phyloP scores from a whole-genome alignment of 305 asterid species.

The Fraxinus xanthoxyloides region DNA sequence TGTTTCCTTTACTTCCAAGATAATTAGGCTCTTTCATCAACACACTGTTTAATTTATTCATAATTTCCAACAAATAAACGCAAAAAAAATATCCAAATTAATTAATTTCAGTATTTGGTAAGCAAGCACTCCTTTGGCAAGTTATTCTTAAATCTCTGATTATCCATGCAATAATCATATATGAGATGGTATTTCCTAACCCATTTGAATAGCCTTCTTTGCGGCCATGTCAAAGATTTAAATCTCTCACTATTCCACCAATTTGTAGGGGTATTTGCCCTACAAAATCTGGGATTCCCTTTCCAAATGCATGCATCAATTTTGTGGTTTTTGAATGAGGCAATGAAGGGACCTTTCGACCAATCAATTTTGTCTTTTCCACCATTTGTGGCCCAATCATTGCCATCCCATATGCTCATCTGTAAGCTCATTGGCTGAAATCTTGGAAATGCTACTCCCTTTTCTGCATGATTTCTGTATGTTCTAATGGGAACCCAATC shows the following conservation, averaged over 20 bases:
- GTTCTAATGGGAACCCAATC: conserved; percentile 88
- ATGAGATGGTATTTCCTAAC: conserved; percentile 51
- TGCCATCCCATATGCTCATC: conserved; percentile 66
- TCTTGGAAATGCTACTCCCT: conserved; percentile 64
- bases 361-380: conserved; percentile 62
- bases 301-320: conserved; percentile 78
- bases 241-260: conserved; percentile 66
- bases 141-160: conserved; percentile 49
- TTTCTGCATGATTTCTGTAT: conserved; percentile 67
- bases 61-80: background rate
- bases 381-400: conserved; percentile 73
- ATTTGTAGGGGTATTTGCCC: conserved; percentile 38
- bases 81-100: background rate
- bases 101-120: conserved; percentile 46
- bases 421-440: conserved; percentile 61
- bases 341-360: conserved; percentile 63
- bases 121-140: conserved; percentile 75
- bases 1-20: background rate
- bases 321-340: conserved; percentile 45
- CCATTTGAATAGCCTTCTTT: conserved; percentile 68
- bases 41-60: background rate
- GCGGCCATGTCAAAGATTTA: conserved; percentile 51
- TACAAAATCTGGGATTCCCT: conserved; percentile 44
- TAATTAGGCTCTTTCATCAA: background rate
- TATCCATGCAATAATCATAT: conserved; percentile 76